Evolutionary conservation across 345 rosid genomes (phyloP).

Genomic region (Corchorus capsularis): DNA sequence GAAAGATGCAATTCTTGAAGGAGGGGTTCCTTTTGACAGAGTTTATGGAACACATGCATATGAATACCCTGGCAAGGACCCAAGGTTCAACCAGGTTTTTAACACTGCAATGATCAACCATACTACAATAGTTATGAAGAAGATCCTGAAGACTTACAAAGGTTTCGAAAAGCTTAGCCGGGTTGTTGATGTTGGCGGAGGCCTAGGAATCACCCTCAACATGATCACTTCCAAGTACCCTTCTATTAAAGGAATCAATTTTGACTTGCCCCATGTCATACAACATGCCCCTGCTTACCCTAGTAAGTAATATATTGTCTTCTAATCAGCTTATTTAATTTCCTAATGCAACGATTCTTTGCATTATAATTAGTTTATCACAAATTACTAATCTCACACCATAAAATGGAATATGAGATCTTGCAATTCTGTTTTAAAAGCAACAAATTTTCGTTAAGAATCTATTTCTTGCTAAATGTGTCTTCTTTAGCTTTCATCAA

Average conservation of each 20-base stretch:
- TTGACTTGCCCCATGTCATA: slow-evolving; percentile 49
- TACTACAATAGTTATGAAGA: slow-evolving; percentile 48
- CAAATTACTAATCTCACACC: too few relatives aligned
- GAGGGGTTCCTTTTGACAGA: slow-evolving; percentile 64
- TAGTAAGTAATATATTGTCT: slow-evolving; percentile 18
- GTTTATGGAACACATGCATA: slow-evolving; percentile 58
- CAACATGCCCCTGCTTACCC: slow-evolving; percentile 36
- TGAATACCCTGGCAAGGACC: slow-evolving; percentile 50
- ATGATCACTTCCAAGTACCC: slow-evolving; percentile 52
- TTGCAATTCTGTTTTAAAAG: too few relatives aligned
- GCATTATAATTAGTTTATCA: too few relatives aligned
- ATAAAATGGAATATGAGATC: too few relatives aligned
- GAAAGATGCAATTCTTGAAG: slow-evolving; percentile 53
- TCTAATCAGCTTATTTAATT: neutral
- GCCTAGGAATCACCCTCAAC: slow-evolving; percentile 55
- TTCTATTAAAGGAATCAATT: slow-evolving; percentile 45
- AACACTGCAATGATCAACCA: slow-evolving; percentile 57
- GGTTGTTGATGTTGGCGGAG: slow-evolving; percentile 72
- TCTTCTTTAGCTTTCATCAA: too few relatives aligned
- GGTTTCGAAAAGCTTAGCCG: slow-evolving; percentile 53
- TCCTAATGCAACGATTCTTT: too few relatives aligned
- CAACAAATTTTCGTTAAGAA: too few relatives aligned
- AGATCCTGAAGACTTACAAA: slow-evolving; percentile 53
- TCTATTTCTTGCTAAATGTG: too few relatives aligned
- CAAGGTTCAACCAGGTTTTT: slow-evolving; percentile 52